Conservation (phyloP, 73 alveolate species). For the Tetrahymena elliotti region DNA sequence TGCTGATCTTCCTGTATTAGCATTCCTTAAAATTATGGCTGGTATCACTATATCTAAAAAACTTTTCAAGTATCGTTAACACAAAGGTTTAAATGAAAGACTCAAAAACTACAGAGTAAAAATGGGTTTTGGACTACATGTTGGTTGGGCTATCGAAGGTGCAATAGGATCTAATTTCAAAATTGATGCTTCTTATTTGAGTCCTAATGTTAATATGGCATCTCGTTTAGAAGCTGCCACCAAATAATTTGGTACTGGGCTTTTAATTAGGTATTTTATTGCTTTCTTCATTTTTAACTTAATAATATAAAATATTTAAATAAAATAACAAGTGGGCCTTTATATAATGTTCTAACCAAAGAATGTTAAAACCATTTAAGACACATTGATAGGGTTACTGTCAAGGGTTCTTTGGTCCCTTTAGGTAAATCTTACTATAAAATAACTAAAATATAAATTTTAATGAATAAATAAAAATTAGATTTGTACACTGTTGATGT, state of each 20-base stretch:
- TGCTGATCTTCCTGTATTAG: conserved; percentile 69
- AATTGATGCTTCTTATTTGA: conserved; percentile 90
- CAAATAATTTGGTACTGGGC: conserved; percentile 62
- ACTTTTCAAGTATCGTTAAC: conserved; percentile 60
- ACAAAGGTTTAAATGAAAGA: conserved; percentile 60
- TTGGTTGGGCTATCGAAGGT: conserved; percentile 97
- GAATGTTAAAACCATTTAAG: conserved; percentile 51
- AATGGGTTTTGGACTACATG: conserved; percentile 91
- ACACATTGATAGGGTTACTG: conserved; percentile 76
- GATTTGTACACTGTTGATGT: neutral
- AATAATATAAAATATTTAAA: neutral
- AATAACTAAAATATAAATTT: neutral
- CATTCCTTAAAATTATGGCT: conserved; percentile 67
- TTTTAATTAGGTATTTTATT: conserved; percentile 28
- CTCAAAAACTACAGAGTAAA: conserved; percentile 74
- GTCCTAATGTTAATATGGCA: conserved; percentile 94
- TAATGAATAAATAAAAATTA: neutral
- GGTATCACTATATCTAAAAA: conserved; percentile 51
- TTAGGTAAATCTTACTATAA: conserved; percentile 39
- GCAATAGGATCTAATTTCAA: conserved; percentile 88
- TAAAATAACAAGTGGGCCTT: conserved; percentile 39
- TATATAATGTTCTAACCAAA: conserved; percentile 51
- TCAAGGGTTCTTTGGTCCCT: conserved; percentile 76
- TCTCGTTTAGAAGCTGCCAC: conserved; percentile 91
- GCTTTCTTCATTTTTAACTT: neutral